phyloP scores from a whole-genome alignment of 345 rosid species.

The Citrus medica region DNA sequence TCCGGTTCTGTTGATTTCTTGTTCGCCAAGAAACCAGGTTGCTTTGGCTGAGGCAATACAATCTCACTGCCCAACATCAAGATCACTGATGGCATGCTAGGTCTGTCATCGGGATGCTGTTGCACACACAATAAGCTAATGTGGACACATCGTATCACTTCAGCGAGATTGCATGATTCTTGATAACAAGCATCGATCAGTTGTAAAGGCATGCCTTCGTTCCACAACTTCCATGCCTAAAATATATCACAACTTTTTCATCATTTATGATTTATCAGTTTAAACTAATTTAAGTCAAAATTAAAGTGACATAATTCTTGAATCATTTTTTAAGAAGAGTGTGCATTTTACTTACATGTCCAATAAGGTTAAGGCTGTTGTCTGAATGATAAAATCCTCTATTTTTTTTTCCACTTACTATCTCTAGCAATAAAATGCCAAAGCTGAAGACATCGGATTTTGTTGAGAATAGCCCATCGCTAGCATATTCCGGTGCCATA shows the following conservation, averaged over 20 bases:
- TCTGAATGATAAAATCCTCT: not conserved
- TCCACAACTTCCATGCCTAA: conserved; percentile 41
- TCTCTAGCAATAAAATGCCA: not conserved
- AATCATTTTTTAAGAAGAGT: too few relatives aligned
- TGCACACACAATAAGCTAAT: conserved; percentile 43
- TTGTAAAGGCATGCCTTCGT: conserved; percentile 34
- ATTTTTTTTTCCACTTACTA: not conserved
- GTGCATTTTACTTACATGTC: not conserved
- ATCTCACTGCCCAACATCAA: conserved; percentile 40
- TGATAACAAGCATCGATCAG: conserved; percentile 24
- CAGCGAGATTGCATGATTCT: not conserved
- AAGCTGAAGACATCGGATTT: not conserved
- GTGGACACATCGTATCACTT: conserved; percentile 34
- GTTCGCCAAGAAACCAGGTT: conserved; percentile 35
- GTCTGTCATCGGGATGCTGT: conserved; percentile 39
- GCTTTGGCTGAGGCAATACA: conserved; percentile 29
- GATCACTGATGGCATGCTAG: conserved; percentile 36
- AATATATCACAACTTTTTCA: not conserved
- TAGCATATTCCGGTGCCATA: not conserved
- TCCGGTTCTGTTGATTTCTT: conserved; percentile 13
- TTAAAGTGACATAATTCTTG: too few relatives aligned
- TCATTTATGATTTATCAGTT: not conserved
- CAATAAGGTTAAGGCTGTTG: not conserved
- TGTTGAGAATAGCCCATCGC: not conserved
- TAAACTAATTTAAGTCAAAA: too few relatives aligned